Evolutionary conservation across 306 rosid species (phyloP), one percentile per base, ranked within the genome.

Genomic region (Quillaja saponaria): DNA sequence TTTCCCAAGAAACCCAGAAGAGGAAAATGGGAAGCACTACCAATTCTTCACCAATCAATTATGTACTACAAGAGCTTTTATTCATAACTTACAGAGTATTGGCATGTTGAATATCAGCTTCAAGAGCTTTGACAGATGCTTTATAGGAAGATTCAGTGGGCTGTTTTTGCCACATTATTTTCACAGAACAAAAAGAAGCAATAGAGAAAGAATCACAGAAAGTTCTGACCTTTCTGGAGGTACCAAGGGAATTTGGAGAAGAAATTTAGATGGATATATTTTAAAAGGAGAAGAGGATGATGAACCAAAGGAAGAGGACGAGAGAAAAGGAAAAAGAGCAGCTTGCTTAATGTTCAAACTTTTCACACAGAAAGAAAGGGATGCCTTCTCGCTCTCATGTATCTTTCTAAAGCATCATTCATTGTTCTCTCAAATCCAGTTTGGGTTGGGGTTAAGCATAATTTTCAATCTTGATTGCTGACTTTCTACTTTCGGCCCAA

Each of bases 91-190:
- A 84, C 95, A 84, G 47, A 74, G 55, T 63, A 63, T 85, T 85
- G 71, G 91, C 91, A 76, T 80, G 87, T 37, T 75, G 82, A 14
- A 87, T 80, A 69, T 87, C 84, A 57, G 80, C 87, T 85, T 87
- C 85, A 40, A 87, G 85, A 45, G 89, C 77, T 68, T 82, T 74
- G 56, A 87, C 57, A 65, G 88, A 87, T 61, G 82, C 86, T 82
- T 64, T 76, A 51, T 40, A 87, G 58, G 79, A 77, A 54, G 82
- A 76, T 20, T 65, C 56, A 50, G 44, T 62, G 56, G 69, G 59
- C 48, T 69, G 87, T 47, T 69, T 64, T 53, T 72, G 87, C 87
- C 85, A 61, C 95, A 87, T 87, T 13, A 59, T 40, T 31, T 61
- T 8, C 25, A 56, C 51, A 35, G 39, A 45, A 55, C 33, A 14